Conservation (phyloP, 768 basidiomycete genomes). For the Tulasnella sp. region DNA sequence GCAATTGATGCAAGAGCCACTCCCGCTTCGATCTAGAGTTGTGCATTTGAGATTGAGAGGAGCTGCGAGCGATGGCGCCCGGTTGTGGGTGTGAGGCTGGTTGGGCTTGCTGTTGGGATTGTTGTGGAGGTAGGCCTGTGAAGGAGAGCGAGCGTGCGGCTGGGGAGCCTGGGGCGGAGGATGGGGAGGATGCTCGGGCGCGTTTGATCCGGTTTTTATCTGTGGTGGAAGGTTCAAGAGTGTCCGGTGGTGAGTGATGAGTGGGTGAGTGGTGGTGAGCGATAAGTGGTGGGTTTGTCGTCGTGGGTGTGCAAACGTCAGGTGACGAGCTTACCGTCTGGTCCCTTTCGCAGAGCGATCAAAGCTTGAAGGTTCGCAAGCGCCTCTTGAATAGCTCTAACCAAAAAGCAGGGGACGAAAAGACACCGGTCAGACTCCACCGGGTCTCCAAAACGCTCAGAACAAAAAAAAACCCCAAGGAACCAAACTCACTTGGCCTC, state of each 20-base stretch:
- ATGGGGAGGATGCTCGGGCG: slow-evolving; percentile 64
- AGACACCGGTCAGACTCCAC: slow-evolving; percentile 4
- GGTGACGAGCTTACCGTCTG: slow-evolving; percentile 50
- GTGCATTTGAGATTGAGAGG: no score
- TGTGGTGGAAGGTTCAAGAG: slow-evolving; percentile 28
- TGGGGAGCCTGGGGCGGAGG: slow-evolving; percentile 49
- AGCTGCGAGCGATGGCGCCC: no score
- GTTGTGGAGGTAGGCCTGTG: neutral
- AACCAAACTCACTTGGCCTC: slow-evolving; percentile 67
- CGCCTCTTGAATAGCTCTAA: slow-evolving; percentile 67
- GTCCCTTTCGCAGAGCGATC: slow-evolving; percentile 67
- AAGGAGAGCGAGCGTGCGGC: slow-evolving; percentile 29
- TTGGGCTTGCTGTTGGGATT: neutral
- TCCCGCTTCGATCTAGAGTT: no score
- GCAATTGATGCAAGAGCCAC: no score
- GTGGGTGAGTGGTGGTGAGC: no score
- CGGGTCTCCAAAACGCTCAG: slow-evolving; percentile 5
- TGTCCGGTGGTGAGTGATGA: no score
- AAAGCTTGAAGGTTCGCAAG: slow-evolving; percentile 66
- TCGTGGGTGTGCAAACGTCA: slow-evolving; percentile 38
- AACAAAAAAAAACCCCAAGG: no score
- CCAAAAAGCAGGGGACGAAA: slow-evolving; percentile 10
- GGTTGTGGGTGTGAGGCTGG: neutral
- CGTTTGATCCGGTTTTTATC: slow-evolving; percentile 73
- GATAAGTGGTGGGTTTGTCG: no score